These are phyloP conservation scores for Purpureocillium lavendulum DNA, from an alignment of 2,329 filamentous ascomycete genomes.

Conservation along the genomic window DNA sequence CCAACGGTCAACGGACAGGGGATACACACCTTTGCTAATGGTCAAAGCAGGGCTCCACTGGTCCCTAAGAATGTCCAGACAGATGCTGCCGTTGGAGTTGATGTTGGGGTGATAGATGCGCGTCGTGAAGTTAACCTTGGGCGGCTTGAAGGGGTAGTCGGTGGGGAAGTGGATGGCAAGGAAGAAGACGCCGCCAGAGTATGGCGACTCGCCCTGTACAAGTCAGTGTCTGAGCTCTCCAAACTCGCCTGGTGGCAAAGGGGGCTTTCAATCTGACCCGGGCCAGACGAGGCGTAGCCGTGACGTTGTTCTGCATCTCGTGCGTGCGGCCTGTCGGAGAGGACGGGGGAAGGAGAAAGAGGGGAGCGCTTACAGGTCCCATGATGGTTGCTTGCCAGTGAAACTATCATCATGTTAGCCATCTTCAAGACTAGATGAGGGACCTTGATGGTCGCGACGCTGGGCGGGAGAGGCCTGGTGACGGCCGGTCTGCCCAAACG, in stretches of 20 bases:
- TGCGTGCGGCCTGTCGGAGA: background rate
- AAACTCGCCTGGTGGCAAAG: background rate
- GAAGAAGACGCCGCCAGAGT: conserved; percentile 98
- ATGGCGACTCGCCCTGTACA: conserved; percentile 83
- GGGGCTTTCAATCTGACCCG: no score
- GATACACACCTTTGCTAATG: conserved; percentile 81
- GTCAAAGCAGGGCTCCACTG: conserved; percentile 99
- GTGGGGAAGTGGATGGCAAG: conserved; percentile 98
- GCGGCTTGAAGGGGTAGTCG: conserved; percentile 99
- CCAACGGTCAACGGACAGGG: background rate
- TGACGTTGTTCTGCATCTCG: background rate
- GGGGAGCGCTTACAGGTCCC: conserved; percentile 73
- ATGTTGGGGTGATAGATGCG: conserved; percentile 99
- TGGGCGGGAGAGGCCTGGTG: background rate
- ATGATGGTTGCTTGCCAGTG: conserved; percentile 99
- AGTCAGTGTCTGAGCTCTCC: conserved; percentile 9
- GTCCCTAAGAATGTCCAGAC: conserved; percentile 94
- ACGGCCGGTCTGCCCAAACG: no score
- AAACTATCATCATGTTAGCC: conserved; percentile 54
- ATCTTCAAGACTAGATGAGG: background rate
- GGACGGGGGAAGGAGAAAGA: background rate
- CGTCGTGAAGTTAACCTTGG: conserved; percentile 99
- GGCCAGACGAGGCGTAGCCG: no score
- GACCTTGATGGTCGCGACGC: conserved; percentile 1
- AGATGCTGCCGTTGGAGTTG: conserved; percentile 99